phyloP scores from a whole-genome alignment of 2,329 filamentous ascomycete genomes.

The Escovopsis sp. region DNA sequence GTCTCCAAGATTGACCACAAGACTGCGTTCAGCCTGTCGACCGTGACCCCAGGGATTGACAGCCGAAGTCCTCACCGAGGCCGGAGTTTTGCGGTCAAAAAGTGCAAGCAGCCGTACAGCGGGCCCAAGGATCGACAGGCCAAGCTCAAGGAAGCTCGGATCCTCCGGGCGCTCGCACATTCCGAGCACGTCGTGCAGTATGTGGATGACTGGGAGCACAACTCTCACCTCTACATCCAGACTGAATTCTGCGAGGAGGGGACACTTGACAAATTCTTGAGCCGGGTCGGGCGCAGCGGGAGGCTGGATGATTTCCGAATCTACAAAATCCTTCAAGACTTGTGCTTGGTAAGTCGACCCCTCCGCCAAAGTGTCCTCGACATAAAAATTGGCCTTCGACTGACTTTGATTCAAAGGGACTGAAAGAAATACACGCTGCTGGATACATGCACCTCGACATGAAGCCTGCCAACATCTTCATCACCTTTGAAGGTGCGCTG shows the following conservation, averaged over 20 bases:
- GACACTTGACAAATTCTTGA: conserved; percentile 72
- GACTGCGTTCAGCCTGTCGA: conserved; percentile 23
- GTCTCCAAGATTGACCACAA: conserved; percentile 37
- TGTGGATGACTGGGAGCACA: conserved; percentile 75
- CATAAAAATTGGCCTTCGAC: conserved; percentile 7
- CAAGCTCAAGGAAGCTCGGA: conserved; percentile 71
- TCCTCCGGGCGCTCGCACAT: conserved; percentile 61
- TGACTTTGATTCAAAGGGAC: conserved; percentile 40
- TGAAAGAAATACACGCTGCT: conserved; percentile 79
- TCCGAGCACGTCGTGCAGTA: conserved; percentile 78
- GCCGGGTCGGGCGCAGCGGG: conserved; percentile 67
- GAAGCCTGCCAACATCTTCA: conserved; percentile 73
- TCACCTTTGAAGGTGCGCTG: conserved; percentile 65
- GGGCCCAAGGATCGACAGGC: conserved; percentile 67
- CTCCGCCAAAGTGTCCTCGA: not conserved
- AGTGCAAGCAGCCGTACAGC: conserved; percentile 65
- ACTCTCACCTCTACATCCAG: conserved; percentile 83
- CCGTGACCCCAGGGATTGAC: conserved; percentile 30
- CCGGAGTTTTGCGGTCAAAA: conserved; percentile 83
- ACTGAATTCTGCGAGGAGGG: conserved; percentile 95
- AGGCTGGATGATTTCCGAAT: conserved; percentile 93
- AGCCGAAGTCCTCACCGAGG: conserved; percentile 39
- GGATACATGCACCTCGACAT: conserved; percentile 77
- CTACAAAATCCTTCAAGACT: conserved; percentile 90
- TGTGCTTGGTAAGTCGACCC: conserved; percentile 52